Conservation (phyloP, 176 grass and related monocot genomes). For the Metroxylon sagu region DNA sequence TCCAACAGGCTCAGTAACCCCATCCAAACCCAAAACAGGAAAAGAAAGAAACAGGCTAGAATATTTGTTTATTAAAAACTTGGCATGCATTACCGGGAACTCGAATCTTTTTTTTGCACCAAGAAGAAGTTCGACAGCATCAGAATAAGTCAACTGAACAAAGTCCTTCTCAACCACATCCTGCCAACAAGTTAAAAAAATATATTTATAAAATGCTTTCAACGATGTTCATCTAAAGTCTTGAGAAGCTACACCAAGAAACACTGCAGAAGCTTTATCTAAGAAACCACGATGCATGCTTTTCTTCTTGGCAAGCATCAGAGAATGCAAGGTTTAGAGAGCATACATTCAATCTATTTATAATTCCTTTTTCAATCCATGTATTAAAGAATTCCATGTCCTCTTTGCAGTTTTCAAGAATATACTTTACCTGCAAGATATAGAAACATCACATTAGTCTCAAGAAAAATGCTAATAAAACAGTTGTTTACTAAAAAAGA, state of each 20-base stretch:
- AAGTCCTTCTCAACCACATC: conserved; percentile 86
- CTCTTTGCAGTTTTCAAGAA: conserved; percentile 92
- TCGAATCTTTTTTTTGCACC: conserved; percentile 84
- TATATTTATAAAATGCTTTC: no score
- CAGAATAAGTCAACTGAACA: conserved; percentile 90
- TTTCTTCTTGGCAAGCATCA: conserved; percentile 3
- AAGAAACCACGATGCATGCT: not conserved
- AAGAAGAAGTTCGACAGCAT: conserved; percentile 78
- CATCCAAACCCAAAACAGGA: no score
- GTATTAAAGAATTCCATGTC: conserved; percentile 97
- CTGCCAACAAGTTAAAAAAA: conserved; percentile 21
- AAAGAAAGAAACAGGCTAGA: not conserved
- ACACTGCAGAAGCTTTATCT: no score
- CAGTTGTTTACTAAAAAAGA: not conserved
- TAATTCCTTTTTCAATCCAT: conserved; percentile 98
- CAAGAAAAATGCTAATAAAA: not conserved
- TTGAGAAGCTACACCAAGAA: no score
- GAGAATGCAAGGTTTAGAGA: conserved; percentile 14
- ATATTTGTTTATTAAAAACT: not conserved
- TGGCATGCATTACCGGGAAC: conserved; percentile 59
- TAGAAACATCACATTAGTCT: not conserved
- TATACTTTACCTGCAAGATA: conserved; percentile 74
- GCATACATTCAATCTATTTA: conserved; percentile 74
- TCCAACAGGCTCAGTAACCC: no score
- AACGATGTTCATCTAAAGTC: no score